Evolutionary conservation across 2,329 filamentous ascomycete species (phyloP).

Genomic region (Sclerotinia trifoliorum): DNA sequence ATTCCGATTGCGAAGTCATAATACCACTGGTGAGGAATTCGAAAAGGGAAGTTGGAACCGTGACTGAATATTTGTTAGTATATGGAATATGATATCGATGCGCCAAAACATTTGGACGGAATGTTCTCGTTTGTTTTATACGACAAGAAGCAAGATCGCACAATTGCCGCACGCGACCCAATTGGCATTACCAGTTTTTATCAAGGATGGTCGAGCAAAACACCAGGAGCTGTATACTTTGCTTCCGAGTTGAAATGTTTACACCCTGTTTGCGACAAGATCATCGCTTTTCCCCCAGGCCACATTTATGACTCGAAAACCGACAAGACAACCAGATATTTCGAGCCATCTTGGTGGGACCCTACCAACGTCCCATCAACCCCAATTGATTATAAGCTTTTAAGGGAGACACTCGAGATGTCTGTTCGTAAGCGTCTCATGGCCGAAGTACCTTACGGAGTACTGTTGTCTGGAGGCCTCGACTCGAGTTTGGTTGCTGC

Average conservation of each 20-base stretch:
- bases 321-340: conserved; percentile 81
- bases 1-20: conserved; percentile 98
- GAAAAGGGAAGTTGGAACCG: conserved; percentile 11
- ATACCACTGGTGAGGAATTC: conserved; percentile 75
- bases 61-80: conserved; percentile 57
- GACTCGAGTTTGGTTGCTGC: conserved; percentile 94
- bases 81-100: conserved; percentile 85
- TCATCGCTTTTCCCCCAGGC: conserved; percentile 89
- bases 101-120: conserved; percentile 90
- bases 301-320: conserved; percentile 96
- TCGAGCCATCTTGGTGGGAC: conserved; percentile 90
- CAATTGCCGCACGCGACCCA: conserved; percentile 90
- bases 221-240: conserved; percentile 86
- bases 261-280: conserved; percentile 90
- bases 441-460: conserved; percentile 98
- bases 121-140: conserved; percentile 99
- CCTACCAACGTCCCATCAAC: conserved; percentile 71
- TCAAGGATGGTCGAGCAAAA: conserved; percentile 83
- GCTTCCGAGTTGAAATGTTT: conserved; percentile 95
- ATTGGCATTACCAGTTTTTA: conserved; percentile 98
- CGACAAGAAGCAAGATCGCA: conserved; percentile 90
- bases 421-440: conserved; percentile 95
- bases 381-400: conserved; percentile 77
- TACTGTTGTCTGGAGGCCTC: conserved; percentile 88
- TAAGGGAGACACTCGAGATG: conserved; percentile 81